Base-by-base conservation (phyloP, 2,329 filamentous ascomycete species). In the Epichloe bromicola region DNA sequence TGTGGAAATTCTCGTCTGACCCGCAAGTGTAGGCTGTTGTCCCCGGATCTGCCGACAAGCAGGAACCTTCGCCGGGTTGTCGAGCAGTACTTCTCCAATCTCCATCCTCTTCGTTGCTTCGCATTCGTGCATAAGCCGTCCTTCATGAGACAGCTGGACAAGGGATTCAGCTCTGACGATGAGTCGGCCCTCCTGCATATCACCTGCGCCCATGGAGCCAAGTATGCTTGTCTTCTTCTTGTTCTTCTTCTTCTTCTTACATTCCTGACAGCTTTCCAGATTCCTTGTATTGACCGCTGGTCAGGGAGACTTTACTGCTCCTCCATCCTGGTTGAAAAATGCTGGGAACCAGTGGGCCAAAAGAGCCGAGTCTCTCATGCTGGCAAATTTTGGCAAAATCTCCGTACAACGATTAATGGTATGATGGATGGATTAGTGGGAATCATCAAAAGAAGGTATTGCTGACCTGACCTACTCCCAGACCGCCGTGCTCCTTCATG, bases 91-190 rank as follows among this genome's bases (percentile, higher is more conserved):
- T 68, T 68, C 55, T 58, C 64, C 52, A 68, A 68, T 33, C 58
- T 68, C 4, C 74, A 69, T 48, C 65, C 66, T n/a, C 60, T 69
- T 4, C 63, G 67, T 19, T 69, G 67, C 53, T 69, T 69, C 49
- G 65, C 67, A 15, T 69, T 69, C 60, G 65, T 69, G 17, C 66
- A 69, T 48, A 67, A 68, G 47, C 66, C 66, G 4, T 67, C 66
- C 1, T 68, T 69, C 47, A 65, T 67, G 55, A 58, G 65, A 5
- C 65, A 67, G 44, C 57, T 69, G 5, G 66, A 69, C 51, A 67
- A 64, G 23, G 66, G 66, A 0, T 60, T 67, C 44, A 59, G 60
- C 7, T 61, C 57, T 4, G 65, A 68, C 11, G 66, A 69, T 37
- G 66, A 69, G 51, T 63, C 61, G 41, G 65, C 66, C 15, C 57